Evolutionary conservation across 345 rosid genomes (phyloP).

Genomic region (Brassica incana): DNA sequence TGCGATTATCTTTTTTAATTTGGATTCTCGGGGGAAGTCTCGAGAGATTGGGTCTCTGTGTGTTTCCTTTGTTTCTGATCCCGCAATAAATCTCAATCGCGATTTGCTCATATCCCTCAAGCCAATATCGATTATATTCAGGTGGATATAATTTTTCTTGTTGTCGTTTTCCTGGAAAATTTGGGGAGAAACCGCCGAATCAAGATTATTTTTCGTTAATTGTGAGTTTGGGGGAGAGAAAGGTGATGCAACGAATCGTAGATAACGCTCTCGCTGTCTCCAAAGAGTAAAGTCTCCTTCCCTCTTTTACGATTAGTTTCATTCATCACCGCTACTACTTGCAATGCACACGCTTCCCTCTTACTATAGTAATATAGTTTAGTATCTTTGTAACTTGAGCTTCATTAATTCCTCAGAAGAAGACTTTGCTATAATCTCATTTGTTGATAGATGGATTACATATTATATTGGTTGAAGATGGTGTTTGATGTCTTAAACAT

Average conservation of each 20-base stretch:
- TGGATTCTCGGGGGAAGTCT: conserved; percentile 7
- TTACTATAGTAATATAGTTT: no score
- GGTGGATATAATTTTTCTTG: conserved; percentile 19
- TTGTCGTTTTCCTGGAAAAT: conserved; percentile 21
- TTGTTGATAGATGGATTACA: no score
- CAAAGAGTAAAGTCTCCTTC: conserved; percentile 71
- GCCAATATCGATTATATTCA: conserved; percentile 3
- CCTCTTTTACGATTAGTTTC: not conserved
- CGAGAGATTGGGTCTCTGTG: conserved; percentile 24
- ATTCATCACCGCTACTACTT: not conserved
- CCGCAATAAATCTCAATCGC: not conserved
- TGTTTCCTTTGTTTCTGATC: not conserved
- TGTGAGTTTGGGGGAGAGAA: not conserved
- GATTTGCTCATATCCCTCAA: conserved; percentile 5
- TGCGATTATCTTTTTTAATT: not conserved
- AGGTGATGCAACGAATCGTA: conserved; percentile 72
- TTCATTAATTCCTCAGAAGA: no score
- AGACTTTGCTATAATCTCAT: no score
- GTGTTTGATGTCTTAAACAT: not conserved
- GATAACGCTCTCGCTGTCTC: conserved; percentile 83
- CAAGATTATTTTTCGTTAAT: not conserved
- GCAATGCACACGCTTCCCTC: no score
- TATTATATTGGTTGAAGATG: no score
- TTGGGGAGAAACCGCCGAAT: not conserved
- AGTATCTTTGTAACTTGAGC: no score